These are phyloP conservation scores for Salix arbutifolia DNA, from an alignment of 345 rosid species.

Conservation along the genomic window DNA sequence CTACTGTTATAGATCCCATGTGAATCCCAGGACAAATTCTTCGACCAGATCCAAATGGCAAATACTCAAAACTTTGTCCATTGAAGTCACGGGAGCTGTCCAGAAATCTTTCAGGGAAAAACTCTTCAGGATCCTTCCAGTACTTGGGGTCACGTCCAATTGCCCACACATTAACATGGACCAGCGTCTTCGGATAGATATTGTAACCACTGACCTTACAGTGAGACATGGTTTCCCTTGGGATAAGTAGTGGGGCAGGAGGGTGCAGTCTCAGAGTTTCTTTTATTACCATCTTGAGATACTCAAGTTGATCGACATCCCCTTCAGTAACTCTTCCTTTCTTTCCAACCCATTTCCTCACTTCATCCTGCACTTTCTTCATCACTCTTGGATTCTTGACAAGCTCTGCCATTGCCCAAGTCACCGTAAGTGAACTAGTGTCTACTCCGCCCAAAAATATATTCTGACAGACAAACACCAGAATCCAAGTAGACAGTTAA, in stretches of 20 bases:
- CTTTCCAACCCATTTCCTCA: background rate
- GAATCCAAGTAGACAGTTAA: background rate
- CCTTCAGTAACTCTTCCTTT: conserved; percentile 11
- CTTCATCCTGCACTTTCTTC: conserved; percentile 58
- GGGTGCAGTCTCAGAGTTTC: conserved; percentile 55
- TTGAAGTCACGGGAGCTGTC: conserved; percentile 7
- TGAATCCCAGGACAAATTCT: conserved; percentile 16
- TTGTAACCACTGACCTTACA: conserved; percentile 33
- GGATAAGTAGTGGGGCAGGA: conserved; percentile 37
- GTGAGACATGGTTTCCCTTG: conserved; percentile 42
- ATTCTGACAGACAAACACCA: background rate
- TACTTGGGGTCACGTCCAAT: too few species aligned
- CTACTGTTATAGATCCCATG: conserved; percentile 1
- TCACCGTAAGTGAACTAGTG: conserved; percentile 38
- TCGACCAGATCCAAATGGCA: conserved; percentile 20
- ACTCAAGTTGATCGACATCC: conserved; percentile 28
- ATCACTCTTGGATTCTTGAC: conserved; percentile 37
- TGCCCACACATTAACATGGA: conserved; percentile 29
- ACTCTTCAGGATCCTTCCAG: conserved; percentile 3
- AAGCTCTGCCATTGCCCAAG: conserved; percentile 69
- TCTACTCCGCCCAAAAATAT: conserved; percentile 43
- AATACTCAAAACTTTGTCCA: conserved; percentile 8
- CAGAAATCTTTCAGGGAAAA: conserved; percentile 7
- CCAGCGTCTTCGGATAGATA: conserved; percentile 29
- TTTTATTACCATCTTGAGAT: conserved; percentile 42